A percentile compares a stretch with the other conserved stretches of the same genome.
These are phyloP conservation scores for Ashbya aceris DNA, from an alignment of 1,139 yeast species.

Conservation along the genomic window DNA sequence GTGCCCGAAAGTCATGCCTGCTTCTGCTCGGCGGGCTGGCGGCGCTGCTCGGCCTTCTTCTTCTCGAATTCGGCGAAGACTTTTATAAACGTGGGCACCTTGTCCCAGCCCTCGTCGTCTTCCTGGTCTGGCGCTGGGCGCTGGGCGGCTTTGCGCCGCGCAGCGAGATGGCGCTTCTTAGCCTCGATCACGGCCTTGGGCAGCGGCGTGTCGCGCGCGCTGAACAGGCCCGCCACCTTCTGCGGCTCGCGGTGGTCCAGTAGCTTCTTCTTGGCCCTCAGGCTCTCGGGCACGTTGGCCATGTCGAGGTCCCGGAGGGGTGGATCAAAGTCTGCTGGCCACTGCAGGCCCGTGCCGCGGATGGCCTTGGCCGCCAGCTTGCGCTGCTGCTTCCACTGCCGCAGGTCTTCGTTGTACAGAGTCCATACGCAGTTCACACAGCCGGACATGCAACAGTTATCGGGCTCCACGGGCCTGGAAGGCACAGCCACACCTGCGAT, in stretches of 20 bases:
- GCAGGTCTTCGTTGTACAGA: conserved; percentile 73
- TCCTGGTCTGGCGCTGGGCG: conserved; percentile 21
- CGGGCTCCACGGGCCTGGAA: conserved; percentile 76
- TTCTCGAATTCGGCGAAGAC: conserved; percentile 82
- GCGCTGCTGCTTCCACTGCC: conserved; percentile 64
- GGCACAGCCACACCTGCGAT: conserved; percentile 78
- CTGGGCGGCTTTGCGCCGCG: conserved; percentile 8
- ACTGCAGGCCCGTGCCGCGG: conserved; percentile 41
- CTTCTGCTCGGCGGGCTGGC: conserved; percentile 5
- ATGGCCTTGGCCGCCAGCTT: conserved; percentile 52
- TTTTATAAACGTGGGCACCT: conserved; percentile 64
- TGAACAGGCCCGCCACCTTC: conserved; percentile 27
- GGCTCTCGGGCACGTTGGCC: conserved; percentile 34
- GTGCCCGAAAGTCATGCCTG: conserved; percentile 2
- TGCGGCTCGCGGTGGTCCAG: conserved; percentile 20
- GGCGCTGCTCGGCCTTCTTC: conserved; percentile 40
- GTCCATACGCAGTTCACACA: conserved; percentile 98
- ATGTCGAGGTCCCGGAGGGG: conserved; percentile 41
- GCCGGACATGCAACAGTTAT: conserved; percentile 96
- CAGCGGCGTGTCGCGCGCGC: conserved; percentile 24
- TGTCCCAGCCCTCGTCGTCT: conserved; percentile 49
- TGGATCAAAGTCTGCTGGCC: conserved; percentile 80
- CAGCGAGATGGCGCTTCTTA: conserved; percentile 14
- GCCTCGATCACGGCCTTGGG: conserved; percentile 30
- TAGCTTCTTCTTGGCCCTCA: conserved; percentile 21